A percentile compares a stretch with the other conserved stretches of the same genome.
phyloP scores from a whole-genome alignment of 1,284 basidiomycete species.

The Spongispora temasekensis region DNA sequence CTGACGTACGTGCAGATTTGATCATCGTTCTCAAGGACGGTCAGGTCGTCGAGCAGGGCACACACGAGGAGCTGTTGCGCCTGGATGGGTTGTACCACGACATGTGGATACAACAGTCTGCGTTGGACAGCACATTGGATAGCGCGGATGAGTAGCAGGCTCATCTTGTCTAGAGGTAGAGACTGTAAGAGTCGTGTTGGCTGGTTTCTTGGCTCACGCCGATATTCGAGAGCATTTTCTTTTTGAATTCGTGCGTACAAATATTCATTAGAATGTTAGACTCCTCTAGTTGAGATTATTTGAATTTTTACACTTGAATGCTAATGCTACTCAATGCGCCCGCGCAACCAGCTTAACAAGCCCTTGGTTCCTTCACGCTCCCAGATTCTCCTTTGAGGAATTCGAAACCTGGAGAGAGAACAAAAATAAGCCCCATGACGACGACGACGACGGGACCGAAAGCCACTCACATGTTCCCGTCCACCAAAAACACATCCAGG shows the following conservation, averaged over 20 bases:
- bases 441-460: slow-evolving; percentile 1
- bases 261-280: too few relatives aligned
- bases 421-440: background rate
- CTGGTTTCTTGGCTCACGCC: too few relatives aligned
- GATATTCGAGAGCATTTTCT: too few relatives aligned
- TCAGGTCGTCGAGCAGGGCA: slow-evolving; percentile 87
- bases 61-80: slow-evolving; percentile 81
- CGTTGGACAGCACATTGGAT: slow-evolving; percentile 31
- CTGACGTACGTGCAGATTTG: slow-evolving; percentile 53
- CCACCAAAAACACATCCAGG: slow-evolving; percentile 76
- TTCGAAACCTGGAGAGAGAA: slow-evolving; percentile 58
- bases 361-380: slow-evolving; percentile 84
- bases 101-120: slow-evolving; percentile 86
- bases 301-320: background rate
- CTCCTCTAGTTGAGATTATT: too few relatives aligned
- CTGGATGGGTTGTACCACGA: slow-evolving; percentile 75
- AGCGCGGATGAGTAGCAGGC: slow-evolving; percentile 5
- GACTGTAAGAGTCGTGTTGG: too few relatives aligned
- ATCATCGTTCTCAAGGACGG: slow-evolving; percentile 92
- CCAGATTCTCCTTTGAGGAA: slow-evolving; percentile 78
- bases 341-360: slow-evolving; percentile 70
- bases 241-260: too few relatives aligned
- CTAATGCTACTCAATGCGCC: slow-evolving; percentile 57
- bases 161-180: too few relatives aligned
- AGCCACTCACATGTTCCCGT: slow-evolving; percentile 76